These are phyloP conservation scores for Exserohilum rostratum DNA, from an alignment of 2,329 filamentous ascomycete species.

Conservation along the genomic window DNA sequence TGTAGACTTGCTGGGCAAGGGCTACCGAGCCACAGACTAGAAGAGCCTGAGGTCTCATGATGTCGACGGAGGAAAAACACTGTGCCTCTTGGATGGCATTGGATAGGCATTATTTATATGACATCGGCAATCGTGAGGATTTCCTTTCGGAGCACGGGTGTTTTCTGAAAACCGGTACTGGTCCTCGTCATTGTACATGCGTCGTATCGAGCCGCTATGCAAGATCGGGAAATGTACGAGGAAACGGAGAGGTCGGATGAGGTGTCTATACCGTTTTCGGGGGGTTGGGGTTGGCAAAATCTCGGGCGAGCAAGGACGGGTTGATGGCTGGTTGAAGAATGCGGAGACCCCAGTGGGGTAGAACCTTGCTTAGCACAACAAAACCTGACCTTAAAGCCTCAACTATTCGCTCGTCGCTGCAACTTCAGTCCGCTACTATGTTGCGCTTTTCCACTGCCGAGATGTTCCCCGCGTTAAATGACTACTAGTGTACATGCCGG, in stretches of 20 bases:
- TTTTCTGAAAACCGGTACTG: not conserved
- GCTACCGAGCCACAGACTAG: conserved; percentile 15
- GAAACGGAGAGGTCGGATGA: not conserved
- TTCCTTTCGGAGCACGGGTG: not conserved
- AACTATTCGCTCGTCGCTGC: not conserved
- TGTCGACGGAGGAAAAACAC: not conserved
- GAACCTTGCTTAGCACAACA: not conserved
- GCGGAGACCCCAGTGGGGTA: conserved; percentile 4
- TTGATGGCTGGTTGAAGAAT: conserved; percentile 2
- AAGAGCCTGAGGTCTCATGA: conserved; percentile 22
- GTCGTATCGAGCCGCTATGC: not conserved
- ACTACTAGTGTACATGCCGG: not conserved
- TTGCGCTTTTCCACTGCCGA: not conserved
- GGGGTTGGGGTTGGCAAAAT: not conserved
- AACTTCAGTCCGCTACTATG: not conserved
- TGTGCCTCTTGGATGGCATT: not conserved
- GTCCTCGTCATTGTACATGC: conserved; percentile 1
- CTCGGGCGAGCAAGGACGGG: conserved; percentile 4
- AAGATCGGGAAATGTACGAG: not conserved
- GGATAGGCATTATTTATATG: not conserved
- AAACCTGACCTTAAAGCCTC: not conserved
- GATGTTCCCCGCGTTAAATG: not conserved
- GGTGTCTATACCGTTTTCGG: conserved; percentile 1
- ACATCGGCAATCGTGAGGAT: not conserved
- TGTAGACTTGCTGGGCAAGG: conserved; percentile 46